A percentile compares a stretch with the other conserved stretches of the same genome.
phyloP scores from a whole-genome alignment of 495 filamentous ascomycete species.

The Evernia prunastri region DNA sequence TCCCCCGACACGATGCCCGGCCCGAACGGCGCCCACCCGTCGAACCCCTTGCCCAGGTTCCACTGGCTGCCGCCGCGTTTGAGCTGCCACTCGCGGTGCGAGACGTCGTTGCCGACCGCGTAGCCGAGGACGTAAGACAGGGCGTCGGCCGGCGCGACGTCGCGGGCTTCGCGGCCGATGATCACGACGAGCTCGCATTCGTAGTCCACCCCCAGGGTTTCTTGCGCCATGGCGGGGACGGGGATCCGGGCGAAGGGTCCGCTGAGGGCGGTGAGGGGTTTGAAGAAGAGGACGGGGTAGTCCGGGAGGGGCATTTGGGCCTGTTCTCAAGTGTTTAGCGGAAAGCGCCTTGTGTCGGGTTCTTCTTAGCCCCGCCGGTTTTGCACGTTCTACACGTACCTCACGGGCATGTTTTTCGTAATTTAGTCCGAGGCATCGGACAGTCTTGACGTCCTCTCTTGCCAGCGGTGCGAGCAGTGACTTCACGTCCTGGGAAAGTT shows the following conservation, averaged over 20 bases:
- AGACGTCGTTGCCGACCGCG: slow-evolving; percentile 74
- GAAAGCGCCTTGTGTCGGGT: too few relatives aligned
- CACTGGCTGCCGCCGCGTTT: slow-evolving; percentile 74
- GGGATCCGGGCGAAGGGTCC: slow-evolving; percentile 67
- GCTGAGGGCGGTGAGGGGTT: slow-evolving; percentile 63
- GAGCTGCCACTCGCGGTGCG: slow-evolving; percentile 78
- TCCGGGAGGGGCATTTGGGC: slow-evolving; percentile 61
- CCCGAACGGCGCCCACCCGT: slow-evolving; percentile 82
- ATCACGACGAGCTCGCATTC: slow-evolving; percentile 76
- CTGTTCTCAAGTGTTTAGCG: too few relatives aligned
- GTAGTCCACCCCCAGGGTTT: slow-evolving; percentile 63
- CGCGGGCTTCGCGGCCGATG: slow-evolving; percentile 62
- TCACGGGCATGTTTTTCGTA: slow-evolving; percentile 76
- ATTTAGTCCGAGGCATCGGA: slow-evolving; percentile 76
- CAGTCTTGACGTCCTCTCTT: slow-evolving; percentile 59
- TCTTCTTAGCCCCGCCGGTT: too few relatives aligned
- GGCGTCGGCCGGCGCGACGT: slow-evolving; percentile 60
- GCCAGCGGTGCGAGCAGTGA: slow-evolving; percentile 64
- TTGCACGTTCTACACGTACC: too few relatives aligned
- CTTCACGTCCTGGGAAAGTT: slow-evolving; percentile 48
- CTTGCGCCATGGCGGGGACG: slow-evolving; percentile 51
- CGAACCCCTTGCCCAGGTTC: slow-evolving; percentile 75
- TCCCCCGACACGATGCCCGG: slow-evolving; percentile 65
- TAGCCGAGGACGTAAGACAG: slow-evolving; percentile 75
- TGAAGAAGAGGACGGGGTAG: slow-evolving; percentile 77